phyloP scores from a whole-genome alignment of 768 basidiomycete genomes.

The Lactarius quietus region DNA sequence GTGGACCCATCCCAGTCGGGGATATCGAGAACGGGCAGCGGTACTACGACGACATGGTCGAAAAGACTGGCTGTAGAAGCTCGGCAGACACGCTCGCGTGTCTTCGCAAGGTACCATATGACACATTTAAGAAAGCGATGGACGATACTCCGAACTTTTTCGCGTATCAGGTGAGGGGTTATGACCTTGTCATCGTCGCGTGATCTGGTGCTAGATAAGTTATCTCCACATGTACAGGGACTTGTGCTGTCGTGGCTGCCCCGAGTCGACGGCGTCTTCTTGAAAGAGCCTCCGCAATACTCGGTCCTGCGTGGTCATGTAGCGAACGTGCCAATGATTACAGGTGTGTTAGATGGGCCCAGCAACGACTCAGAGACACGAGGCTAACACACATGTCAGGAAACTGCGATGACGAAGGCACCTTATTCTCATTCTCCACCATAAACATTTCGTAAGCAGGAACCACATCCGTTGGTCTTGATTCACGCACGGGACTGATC shows the following conservation, averaged over 20 bases:
- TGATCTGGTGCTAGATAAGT: neutral
- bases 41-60: constrained; percentile 42
- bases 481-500: neutral
- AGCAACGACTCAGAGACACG: no score
- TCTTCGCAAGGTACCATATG: constrained; percentile 39
- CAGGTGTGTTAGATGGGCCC: constrained; percentile 17
- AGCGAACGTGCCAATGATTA: constrained; percentile 27
- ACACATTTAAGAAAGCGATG: constrained; percentile 33
- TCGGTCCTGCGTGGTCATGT: constrained; percentile 26
- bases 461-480: neutral
- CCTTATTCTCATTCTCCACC: constrained; percentile 34
- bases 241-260: constrained; percentile 30
- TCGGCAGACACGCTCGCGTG: constrained; percentile 41
- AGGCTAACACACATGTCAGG: constrained; percentile 32
- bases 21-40: constrained; percentile 33
- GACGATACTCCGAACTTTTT: constrained; percentile 34
- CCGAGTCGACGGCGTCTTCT: constrained; percentile 30
- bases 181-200: no score
- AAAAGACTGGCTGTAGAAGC: constrained; percentile 36
- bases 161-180: constrained; percentile 32
- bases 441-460: constrained; percentile 33
- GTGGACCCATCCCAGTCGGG: constrained; percentile 36
- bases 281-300: constrained; percentile 27
- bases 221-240: constrained; percentile 28
- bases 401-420: constrained; percentile 59